Evolutionary conservation across 164 flowering plant genomes (phyloP), one percentile per base, ranked within the genome.

Genomic region (Dillenia suffruticosa): DNA sequence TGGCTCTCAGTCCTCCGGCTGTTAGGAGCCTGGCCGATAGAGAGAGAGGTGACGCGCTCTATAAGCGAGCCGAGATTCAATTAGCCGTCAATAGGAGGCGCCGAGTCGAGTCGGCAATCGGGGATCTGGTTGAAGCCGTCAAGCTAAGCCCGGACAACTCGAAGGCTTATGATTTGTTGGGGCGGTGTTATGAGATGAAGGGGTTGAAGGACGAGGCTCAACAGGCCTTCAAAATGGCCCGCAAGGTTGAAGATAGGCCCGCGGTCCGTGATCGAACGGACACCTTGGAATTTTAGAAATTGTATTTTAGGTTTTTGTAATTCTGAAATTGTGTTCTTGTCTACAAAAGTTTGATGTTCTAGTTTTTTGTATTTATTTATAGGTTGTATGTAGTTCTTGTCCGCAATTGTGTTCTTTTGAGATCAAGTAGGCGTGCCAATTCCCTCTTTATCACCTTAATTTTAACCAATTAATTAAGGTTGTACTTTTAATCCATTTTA

Each of bases 31-130:
- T 79, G 58, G n/a, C 68, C 12, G 76, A 46, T 43, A 55, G 19
- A 14, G 86, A 82, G 74, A 77, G 74, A 45, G 78, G 58, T 3
- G 82, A 79, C 12, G 83, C 82, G 65, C 59, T 82, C 68, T 69
- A 61, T 16, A 77, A 74, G 72, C 40, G 83, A 32, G 83, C 83
- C 1, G 81, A 79, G 75, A 22, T 82, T 68, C 71, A 67, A 66
- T 0, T 79, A 62, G 68, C 54, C 24, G 59, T 70, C 72, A 74
- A 75, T 45, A 62, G 67, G 64, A 50, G 70, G 48, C 57, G 76
- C 22, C 63, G 75, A 14, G 72, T 73, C 51, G 80, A 75, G 62
- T 73, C 81, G 68, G 83, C 77, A n/a, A 54, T 71, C 13, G 67
- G 47, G 62, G 86, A 82, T 63, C 68, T 79, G 75, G 65, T 57